A percentile compares a stretch with the other conserved stretches of the same genome.
Evolutionary conservation across 2,329 filamentous ascomycete genomes (phyloP).

Genomic region (Allantophomopsis cytisporea): DNA sequence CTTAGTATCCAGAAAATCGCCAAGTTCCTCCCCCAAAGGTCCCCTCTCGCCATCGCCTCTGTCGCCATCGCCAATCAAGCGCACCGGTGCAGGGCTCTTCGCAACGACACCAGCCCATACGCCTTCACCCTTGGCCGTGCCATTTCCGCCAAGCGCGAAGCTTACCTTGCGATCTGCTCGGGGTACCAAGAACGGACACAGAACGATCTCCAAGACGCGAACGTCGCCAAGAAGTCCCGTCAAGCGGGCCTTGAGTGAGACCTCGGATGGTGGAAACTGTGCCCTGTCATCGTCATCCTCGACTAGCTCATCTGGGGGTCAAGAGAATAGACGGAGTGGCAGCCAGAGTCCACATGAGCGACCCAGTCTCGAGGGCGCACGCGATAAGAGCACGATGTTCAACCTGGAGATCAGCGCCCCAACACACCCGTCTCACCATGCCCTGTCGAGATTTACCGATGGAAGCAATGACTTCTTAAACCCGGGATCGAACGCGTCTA

Average conservation of each 20-base stretch:
- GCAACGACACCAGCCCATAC: slow-evolving; percentile 21
- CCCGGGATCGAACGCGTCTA: slow-evolving; percentile 46
- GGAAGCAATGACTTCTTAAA: slow-evolving; percentile 23
- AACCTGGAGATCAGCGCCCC: slow-evolving; percentile 40
- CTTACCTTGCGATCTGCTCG: slow-evolving; percentile 51
- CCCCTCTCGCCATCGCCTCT: slow-evolving; percentile 44
- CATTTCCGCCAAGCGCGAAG: slow-evolving; percentile 52
- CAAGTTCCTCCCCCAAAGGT: slow-evolving; percentile 33
- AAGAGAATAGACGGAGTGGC: slow-evolving; percentile 24
- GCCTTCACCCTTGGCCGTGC: slow-evolving; percentile 43
- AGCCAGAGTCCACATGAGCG: slow-evolving; percentile 27
- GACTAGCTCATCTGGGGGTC: slow-evolving; percentile 10
- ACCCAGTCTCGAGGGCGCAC: slow-evolving; percentile 29
- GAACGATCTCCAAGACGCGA: slow-evolving; percentile 46
- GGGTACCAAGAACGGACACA: slow-evolving; percentile 39
- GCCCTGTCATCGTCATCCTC: slow-evolving; percentile 26
- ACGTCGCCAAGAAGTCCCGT: slow-evolving; percentile 71
- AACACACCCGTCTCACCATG: slow-evolving; percentile 24
- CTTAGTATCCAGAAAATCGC: slow-evolving; percentile 32
- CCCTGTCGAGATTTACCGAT: slow-evolving; percentile 36
- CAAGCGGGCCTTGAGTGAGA: slow-evolving; percentile 59
- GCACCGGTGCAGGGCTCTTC: slow-evolving; percentile 17
- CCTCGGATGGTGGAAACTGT: slow-evolving; percentile 53
- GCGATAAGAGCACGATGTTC: slow-evolving; percentile 28
- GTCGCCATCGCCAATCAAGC: slow-evolving; percentile 32